Base-by-base conservation (phyloP, 2,329 filamentous ascomycete species). In the Stylonectria norvegica region DNA sequence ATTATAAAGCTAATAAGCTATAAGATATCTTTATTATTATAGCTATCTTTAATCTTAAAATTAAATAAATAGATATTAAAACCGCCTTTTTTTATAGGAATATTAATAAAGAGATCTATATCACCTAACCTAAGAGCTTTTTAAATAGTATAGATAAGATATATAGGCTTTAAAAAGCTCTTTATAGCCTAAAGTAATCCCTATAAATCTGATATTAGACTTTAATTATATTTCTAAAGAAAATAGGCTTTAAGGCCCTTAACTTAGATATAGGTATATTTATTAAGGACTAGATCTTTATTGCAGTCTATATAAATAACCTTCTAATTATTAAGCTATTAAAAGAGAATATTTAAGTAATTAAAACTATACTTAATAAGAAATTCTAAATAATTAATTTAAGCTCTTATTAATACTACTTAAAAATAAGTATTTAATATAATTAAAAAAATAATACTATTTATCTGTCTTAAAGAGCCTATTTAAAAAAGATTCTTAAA, bases 31-130 rank as follows among this genome's bases (percentile, higher is more conserved):
- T 35, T 27, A 20, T 15, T 16, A 35, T 35, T 16, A 14, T 16
- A 11, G 20, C 20, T n/a, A 20, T 10, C 4, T 20, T 35, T 20
- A 10, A 25, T 14, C 33, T 35, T 5, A 16, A 35, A 15, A 7
- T 35, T 11, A 16, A 35, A 35, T 20, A 35, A 35, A 35, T 35
- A 20, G 20, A 35, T 27, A 20, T 35, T 16, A 35, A 35, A 35
- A 35, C 20, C 5, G n/a, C 33, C 20, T 27, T 35, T 25, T 16
- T 27, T n/a, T 35, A 35, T 15, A 16, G 20, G 14, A 23, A 35
- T 35, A 35, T 35, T 16, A 20, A 35, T 17, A 19, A 37, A 37
- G 25, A 37, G 5, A 30, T 37, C 23, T 37, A 37, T 19, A 19
- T 37, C 20, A 20, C 15, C 14, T 19, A 37, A 18, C 23, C 22